Evolutionary conservation across 345 rosid genomes (phyloP).

Genomic region (Aethionema arabicum): DNA sequence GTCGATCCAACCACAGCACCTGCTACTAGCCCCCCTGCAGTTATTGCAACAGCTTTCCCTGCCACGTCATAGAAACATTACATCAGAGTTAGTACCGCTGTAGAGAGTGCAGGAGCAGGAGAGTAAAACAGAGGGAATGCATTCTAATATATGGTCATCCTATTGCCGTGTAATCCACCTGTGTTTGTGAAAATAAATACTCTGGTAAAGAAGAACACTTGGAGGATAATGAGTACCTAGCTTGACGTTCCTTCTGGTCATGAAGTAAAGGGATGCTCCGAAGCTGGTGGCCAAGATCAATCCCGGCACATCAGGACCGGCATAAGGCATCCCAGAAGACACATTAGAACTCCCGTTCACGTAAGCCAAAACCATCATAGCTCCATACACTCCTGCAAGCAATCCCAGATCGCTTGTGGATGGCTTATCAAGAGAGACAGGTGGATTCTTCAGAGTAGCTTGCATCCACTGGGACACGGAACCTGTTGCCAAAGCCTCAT

Average conservation of each 20-base stretch:
- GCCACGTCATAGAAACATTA: slow-evolving; percentile 29
- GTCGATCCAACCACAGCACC: slow-evolving; percentile 96
- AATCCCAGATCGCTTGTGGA: slow-evolving; percentile 64
- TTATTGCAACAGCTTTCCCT: slow-evolving; percentile 89
- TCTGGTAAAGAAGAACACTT: background rate
- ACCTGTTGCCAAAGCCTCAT: slow-evolving; percentile 45
- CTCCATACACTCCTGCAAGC: slow-evolving; percentile 94
- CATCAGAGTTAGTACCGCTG: background rate
- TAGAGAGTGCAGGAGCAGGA: background rate
- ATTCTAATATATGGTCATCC: no score
- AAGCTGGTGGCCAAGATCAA: slow-evolving; percentile 74
- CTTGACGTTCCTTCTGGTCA: slow-evolving; percentile 78
- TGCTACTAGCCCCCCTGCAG: slow-evolving; percentile 87
- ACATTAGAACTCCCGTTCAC: slow-evolving; percentile 65
- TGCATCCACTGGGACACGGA: slow-evolving; percentile 77
- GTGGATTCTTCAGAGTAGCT: slow-evolving; percentile 53
- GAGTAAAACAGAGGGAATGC: background rate
- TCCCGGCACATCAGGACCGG: slow-evolving; percentile 86
- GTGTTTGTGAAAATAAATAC: no score
- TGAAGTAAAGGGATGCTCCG: slow-evolving; percentile 91
- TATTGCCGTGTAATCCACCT: no score
- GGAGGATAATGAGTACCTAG: slow-evolving; percentile 54
- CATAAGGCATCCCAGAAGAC: slow-evolving; percentile 46
- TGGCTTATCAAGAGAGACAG: slow-evolving; percentile 70
- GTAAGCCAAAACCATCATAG: slow-evolving; percentile 73